phyloP scores from a whole-genome alignment of 192 early-diverging fungal genomes.

The Dimargaris xerosporica region DNA sequence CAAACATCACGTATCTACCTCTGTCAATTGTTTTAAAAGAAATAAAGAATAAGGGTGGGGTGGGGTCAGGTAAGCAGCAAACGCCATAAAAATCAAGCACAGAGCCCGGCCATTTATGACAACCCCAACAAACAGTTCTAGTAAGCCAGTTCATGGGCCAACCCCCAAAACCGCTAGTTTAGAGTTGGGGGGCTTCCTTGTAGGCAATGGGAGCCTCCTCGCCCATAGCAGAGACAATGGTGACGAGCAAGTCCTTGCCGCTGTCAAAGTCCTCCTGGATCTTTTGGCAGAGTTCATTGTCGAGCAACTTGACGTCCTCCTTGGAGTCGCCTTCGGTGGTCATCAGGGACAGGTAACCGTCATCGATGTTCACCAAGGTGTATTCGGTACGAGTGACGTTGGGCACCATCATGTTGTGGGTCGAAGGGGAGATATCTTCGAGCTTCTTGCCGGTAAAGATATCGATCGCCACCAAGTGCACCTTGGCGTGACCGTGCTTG shows the following conservation, averaged over 20 bases:
- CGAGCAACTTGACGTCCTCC: slow-evolving; percentile 93
- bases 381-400: slow-evolving; percentile 79
- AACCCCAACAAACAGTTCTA: too few species aligned
- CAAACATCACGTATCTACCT: too few species aligned
- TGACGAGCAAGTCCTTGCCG: slow-evolving; percentile 72
- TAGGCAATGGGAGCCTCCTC: slow-evolving; percentile 70
- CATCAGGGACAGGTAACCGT: slow-evolving; percentile 86
- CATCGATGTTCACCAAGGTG: slow-evolving; percentile 72
- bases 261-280: slow-evolving; percentile 57
- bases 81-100: too few species aligned
- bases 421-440: slow-evolving; percentile 99
- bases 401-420: slow-evolving; percentile 99
- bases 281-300: slow-evolving; percentile 62
- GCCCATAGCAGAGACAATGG: slow-evolving; percentile 80
- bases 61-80: too few species aligned
- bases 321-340: slow-evolving; percentile 58
- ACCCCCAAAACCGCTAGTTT: too few species aligned
- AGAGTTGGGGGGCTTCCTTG: slow-evolving; percentile 58
- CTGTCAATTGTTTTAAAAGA: too few species aligned
- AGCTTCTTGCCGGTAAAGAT: slow-evolving; percentile 98
- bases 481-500: slow-evolving; percentile 99
- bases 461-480: slow-evolving; percentile 82
- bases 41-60: too few species aligned
- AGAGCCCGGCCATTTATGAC: too few species aligned
- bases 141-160: too few species aligned